phyloP scores from a whole-genome alignment of 768 basidiomycete species.

The Russula griseocarnosa region DNA sequence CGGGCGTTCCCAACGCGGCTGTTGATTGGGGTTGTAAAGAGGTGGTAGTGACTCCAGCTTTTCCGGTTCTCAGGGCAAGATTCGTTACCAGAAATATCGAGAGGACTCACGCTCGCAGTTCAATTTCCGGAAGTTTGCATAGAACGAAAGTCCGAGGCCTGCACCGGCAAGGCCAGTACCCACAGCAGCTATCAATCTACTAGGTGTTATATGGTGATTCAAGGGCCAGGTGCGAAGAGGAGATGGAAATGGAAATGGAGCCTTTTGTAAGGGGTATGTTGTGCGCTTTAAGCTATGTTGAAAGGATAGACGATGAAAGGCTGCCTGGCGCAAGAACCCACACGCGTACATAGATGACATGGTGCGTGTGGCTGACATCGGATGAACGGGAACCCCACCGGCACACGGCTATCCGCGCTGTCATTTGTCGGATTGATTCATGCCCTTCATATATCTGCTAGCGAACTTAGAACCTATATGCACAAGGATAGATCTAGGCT shows the following conservation, averaged over 20 bases:
- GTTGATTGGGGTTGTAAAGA: conserved; percentile 4
- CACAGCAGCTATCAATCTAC: neutral
- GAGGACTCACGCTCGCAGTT: conserved; percentile 21
- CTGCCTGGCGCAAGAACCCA: conserved; percentile 10
- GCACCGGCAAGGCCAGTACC: conserved; percentile 14
- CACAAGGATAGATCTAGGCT: too few species aligned
- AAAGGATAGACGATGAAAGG: neutral
- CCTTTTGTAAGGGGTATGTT: neutral
- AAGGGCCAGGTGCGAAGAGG: neutral
- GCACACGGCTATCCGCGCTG: too few species aligned
- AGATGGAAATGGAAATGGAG: neutral
- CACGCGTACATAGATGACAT: conserved; percentile 23
- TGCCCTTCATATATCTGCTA: too few species aligned
- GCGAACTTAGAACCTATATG: too few species aligned
- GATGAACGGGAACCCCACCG: too few species aligned
- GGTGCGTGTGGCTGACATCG: neutral
- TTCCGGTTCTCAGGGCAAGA: neutral
- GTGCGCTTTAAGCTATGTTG: neutral
- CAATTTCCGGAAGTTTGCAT: conserved; percentile 8
- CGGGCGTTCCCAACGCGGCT: neutral
- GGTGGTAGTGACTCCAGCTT: neutral
- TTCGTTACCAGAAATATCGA: neutral
- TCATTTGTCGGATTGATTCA: too few species aligned
- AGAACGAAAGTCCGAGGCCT: conserved; percentile 17
- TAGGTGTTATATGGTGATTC: neutral